A percentile compares a stretch with the other conserved stretches of the same genome.
These are phyloP conservation scores for Sclerotinia trifoliorum DNA, from an alignment of 2,329 filamentous ascomycete genomes.

Conservation along the genomic window DNA sequence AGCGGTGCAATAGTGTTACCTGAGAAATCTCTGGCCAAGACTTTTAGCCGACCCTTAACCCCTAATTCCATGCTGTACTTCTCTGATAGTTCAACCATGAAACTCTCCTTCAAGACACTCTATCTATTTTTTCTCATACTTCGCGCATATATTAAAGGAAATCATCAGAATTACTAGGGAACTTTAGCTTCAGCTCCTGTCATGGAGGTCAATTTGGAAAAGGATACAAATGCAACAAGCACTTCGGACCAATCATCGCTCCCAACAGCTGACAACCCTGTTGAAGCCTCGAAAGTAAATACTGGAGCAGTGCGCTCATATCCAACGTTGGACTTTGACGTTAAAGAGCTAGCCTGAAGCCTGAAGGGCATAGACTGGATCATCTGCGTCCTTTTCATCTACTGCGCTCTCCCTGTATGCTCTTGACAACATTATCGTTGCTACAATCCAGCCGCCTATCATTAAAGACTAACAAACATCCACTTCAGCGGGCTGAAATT, in stretches of 20 bases:
- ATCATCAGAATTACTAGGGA: neutral
- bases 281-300: neutral
- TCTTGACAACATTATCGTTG: constrained; percentile 26
- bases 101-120: neutral
- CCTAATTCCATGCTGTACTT: neutral
- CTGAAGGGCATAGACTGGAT: neutral
- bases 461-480: constrained; percentile 31
- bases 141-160: neutral
- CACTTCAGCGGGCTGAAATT: neutral
- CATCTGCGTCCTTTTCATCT: neutral
- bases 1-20: neutral
- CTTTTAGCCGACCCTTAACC: neutral
- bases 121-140: neutral
- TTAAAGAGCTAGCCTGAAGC: neutral
- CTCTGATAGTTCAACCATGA: neutral
- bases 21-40: neutral
- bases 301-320: neutral
- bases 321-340: neutral
- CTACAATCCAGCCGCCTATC: constrained; percentile 45
- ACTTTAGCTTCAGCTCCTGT: neutral
- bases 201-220: neutral
- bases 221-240: neutral
- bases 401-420: constrained; percentile 1
- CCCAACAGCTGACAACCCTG: neutral
- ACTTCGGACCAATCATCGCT: neutral